phyloP scores from a whole-genome alignment of 73 alveolate species.

The Symbiodinium pilosum region DNA sequence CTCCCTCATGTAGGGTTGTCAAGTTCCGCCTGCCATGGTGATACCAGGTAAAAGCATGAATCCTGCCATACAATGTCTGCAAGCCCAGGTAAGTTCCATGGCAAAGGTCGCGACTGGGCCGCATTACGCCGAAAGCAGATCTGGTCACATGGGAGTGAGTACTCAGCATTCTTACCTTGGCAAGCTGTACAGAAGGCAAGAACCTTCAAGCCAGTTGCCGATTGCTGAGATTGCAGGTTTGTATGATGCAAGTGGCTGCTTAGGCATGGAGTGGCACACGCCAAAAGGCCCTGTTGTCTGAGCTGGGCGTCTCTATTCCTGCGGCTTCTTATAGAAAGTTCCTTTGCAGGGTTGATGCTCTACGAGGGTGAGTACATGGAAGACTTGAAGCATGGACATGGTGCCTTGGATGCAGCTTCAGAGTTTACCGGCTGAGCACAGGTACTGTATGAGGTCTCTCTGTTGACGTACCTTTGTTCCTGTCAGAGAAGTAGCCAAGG shows the following conservation, averaged over 20 bases:
- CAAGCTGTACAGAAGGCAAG: not conserved
- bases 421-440: no score
- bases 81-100: slow-evolving; percentile 67
- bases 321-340: not conserved
- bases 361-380: slow-evolving; percentile 75
- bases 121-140: not conserved
- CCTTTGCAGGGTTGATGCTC: slow-evolving; percentile 23
- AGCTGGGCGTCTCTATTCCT: not conserved
- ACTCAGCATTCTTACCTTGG: no score
- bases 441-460: not conserved
- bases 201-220: not conserved
- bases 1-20: no score
- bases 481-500: slow-evolving; percentile 8
- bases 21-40: no score
- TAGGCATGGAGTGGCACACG: slow-evolving; percentile 91
- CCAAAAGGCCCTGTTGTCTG: slow-evolving; percentile 19
- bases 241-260: not conserved
- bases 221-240: no score
- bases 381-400: slow-evolving; percentile 70
- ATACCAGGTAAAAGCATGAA: no score
- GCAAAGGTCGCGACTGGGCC: slow-evolving; percentile 60
- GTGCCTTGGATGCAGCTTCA: not conserved
- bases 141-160: not conserved
- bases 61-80: no score
- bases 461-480: not conserved